Conservation (phyloP, 768 basidiomycete species). For the Tylopilus subfusipes region DNA sequence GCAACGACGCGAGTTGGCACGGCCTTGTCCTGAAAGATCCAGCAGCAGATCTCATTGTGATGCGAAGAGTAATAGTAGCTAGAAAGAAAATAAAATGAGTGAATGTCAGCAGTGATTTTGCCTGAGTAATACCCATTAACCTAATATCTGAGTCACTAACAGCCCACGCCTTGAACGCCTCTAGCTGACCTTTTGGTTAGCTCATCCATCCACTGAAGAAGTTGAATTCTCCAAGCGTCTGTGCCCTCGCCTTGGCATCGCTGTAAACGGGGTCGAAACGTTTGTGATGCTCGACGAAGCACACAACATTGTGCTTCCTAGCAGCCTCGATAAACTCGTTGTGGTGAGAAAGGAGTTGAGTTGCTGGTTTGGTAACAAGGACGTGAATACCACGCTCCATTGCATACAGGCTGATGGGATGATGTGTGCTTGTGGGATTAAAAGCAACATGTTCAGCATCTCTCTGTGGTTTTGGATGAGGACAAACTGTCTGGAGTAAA, state of each 20-base stretch:
- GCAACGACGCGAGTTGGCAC: slow-evolving; percentile 84
- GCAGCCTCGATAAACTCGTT: slow-evolving; percentile 73
- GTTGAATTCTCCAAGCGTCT: slow-evolving; percentile 83
- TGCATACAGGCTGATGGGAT: slow-evolving; percentile 80
- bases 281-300: slow-evolving; percentile 95
- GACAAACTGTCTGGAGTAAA: slow-evolving; percentile 86
- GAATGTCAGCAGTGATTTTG: not conserved
- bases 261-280: slow-evolving; percentile 91
- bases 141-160: slow-evolving; percentile 93
- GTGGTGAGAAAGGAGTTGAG: slow-evolving; percentile 81
- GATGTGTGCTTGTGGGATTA: slow-evolving; percentile 63
- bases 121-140: slow-evolving; percentile 28
- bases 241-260: slow-evolving; percentile 79
- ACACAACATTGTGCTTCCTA: slow-evolving; percentile 73
- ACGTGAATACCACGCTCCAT: slow-evolving; percentile 85
- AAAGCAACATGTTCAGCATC: not conserved
- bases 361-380: slow-evolving; percentile 90
- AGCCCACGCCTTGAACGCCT: slow-evolving; percentile 94
- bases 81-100: not conserved
- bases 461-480: not conserved
- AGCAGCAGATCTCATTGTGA: slow-evolving; percentile 87
- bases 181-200: slow-evolving; percentile 91
- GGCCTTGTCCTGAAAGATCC: slow-evolving; percentile 76
- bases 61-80: slow-evolving; percentile 95
- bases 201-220: slow-evolving; percentile 98